phyloP scores from a whole-genome alignment of 352 stramenopile genomes.

The Phytopythium sindhum region DNA sequence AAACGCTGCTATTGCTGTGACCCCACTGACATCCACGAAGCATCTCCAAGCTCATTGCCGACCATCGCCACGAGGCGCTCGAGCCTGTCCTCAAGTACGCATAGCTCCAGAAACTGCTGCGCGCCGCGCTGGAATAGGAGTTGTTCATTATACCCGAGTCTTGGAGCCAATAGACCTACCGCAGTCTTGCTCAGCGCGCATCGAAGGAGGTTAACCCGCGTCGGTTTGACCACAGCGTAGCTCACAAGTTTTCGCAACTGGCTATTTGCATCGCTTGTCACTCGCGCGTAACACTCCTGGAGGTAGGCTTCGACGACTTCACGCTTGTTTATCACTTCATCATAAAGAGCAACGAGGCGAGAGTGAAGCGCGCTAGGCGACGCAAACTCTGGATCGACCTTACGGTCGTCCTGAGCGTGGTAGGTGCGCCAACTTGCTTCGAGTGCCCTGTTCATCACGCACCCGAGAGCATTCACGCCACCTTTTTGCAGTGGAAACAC shows the following conservation, averaged over 20 bases:
- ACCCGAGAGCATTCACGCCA: slow-evolving; percentile 22
- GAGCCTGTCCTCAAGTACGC: slow-evolving; percentile 76
- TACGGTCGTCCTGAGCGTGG: slow-evolving; percentile 15
- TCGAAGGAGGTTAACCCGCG: slow-evolving; percentile 31
- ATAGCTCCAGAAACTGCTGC: slow-evolving; percentile 52
- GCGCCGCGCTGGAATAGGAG: slow-evolving; percentile 15
- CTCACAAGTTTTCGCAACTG: slow-evolving; percentile 12
- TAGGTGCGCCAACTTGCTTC: slow-evolving; percentile 38
- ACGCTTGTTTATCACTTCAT: slow-evolving; percentile 17
- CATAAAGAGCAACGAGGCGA: not conserved
- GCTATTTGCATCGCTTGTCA: not conserved
- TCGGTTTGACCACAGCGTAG: slow-evolving; percentile 18
- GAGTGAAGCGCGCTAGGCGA: not conserved
- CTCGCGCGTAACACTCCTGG: slow-evolving; percentile 7
- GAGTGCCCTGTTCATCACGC: slow-evolving; percentile 36
- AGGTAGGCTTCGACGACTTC: slow-evolving; percentile 18
- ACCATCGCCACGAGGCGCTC: slow-evolving; percentile 27
- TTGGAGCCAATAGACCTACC: slow-evolving; percentile 24
- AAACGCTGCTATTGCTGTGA: slow-evolving; percentile 16
- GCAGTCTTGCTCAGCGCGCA: slow-evolving; percentile 32
- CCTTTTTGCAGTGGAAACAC: not conserved
- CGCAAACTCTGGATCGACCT: slow-evolving; percentile 3
- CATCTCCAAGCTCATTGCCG: slow-evolving; percentile 2
- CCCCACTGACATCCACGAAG: slow-evolving; percentile 6
- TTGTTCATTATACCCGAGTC: slow-evolving; percentile 15